Percentiles rank a stretch among this genome's conserved stretches.
Evolutionary conservation across 257 asterid species (phyloP).

Genomic region (Voacanga thouarsii): DNA sequence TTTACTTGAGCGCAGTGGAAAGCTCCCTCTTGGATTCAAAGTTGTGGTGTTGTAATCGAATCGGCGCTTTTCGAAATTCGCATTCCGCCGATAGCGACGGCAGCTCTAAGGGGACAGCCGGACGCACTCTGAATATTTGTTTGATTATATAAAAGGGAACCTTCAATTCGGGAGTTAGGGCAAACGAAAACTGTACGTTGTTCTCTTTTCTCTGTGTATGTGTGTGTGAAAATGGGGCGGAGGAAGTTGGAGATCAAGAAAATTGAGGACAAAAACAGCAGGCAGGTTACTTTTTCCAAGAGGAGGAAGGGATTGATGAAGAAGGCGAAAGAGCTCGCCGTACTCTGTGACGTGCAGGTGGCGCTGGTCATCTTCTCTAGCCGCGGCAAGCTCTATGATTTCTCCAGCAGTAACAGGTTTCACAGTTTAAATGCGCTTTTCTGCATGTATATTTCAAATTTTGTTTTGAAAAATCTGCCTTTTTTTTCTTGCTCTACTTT

Average conservation of each 20-base stretch:
- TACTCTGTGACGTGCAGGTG: constrained; percentile 7
- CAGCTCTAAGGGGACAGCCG: neutral
- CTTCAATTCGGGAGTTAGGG: neutral
- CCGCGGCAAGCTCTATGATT: constrained; percentile 7
- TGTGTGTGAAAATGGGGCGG: constrained; percentile 16
- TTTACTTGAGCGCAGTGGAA: neutral
- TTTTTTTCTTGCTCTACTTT: neutral
- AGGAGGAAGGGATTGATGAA: constrained; percentile 19
- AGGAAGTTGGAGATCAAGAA: constrained; percentile 23
- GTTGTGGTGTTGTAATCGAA: neutral
- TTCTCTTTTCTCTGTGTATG: neutral
- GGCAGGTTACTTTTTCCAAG: constrained; percentile 29
- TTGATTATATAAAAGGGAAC: neutral
- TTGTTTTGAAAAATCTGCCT: neutral
- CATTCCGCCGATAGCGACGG: neutral
- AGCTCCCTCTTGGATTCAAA: too few relatives aligned
- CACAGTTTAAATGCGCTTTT: neutral
- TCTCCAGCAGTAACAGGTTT: constrained; percentile 4
- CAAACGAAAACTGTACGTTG: neutral
- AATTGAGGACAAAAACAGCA: constrained; percentile 19
- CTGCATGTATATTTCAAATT: neutral
- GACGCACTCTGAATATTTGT: neutral
- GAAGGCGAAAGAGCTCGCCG: constrained; percentile 18
- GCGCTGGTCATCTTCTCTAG: constrained; percentile 6
- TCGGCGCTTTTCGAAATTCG: neutral